Evolutionary conservation across 768 basidiomycete genomes (phyloP).

Genomic region (Podaxis sp.): DNA sequence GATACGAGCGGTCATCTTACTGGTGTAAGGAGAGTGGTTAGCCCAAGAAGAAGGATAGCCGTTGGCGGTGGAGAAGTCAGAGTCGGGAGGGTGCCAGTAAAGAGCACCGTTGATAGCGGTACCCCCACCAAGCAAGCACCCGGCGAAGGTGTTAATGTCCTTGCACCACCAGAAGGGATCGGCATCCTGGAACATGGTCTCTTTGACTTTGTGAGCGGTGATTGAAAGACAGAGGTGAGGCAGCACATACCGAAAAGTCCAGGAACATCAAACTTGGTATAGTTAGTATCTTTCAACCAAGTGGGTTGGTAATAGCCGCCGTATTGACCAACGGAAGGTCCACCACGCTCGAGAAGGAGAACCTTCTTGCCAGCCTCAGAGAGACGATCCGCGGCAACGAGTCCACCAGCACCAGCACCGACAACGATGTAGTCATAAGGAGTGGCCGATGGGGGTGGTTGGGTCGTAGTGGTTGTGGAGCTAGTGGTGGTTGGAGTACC

Average conservation of each 20-base stretch:
- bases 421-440: constrained; percentile 57
- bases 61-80: constrained; percentile 45
- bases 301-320: constrained; percentile 55
- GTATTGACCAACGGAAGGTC: constrained; percentile 56
- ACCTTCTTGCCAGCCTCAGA: constrained; percentile 65
- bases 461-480: constrained; percentile 32
- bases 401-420: constrained; percentile 57
- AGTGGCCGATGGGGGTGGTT: constrained; percentile 32
- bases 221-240: neutral
- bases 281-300: constrained; percentile 29
- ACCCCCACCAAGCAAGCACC: constrained; percentile 63
- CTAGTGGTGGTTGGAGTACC: too few relatives aligned
- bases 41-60: constrained; percentile 59
- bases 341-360: constrained; percentile 60
- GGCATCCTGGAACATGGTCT: constrained; percentile 60
- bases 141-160: constrained; percentile 62
- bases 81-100: constrained; percentile 53
- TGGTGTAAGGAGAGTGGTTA: constrained; percentile 50
- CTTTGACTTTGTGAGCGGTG: constrained; percentile 21
- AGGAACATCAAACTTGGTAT: constrained; percentile 63
- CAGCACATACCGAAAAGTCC: constrained; percentile 46
- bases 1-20: constrained; percentile 45
- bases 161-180: constrained; percentile 67
- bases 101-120: constrained; percentile 62
- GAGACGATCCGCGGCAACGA: constrained; percentile 57